These are phyloP conservation scores for Coniella lustricola DNA, from an alignment of 2,329 filamentous ascomycete genomes.

Conservation along the genomic window DNA sequence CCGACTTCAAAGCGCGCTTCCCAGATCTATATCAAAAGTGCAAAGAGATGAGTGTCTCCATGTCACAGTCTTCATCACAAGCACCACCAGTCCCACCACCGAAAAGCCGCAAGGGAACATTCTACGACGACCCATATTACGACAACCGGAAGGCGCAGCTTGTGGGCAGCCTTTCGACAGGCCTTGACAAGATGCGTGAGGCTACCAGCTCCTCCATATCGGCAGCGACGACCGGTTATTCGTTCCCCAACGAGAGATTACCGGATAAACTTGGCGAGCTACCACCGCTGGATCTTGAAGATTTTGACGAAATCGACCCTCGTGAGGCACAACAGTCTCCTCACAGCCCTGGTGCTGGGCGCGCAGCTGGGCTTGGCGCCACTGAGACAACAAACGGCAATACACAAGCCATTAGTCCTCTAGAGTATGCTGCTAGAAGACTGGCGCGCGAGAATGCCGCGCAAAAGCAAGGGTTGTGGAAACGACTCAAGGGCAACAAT, in stretches of 20 bases:
- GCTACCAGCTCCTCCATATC: constrained; percentile 6
- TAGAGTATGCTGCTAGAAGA: constrained; percentile 27
- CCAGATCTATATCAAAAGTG: constrained; percentile 40
- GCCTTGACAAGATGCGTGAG: constrained; percentile 28
- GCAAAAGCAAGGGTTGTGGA: constrained; percentile 21
- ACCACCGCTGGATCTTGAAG: constrained; percentile 18
- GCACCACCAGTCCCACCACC: constrained; percentile 5
- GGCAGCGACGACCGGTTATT: constrained; percentile 6
- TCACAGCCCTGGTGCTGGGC: constrained; percentile 32
- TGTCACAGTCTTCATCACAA: constrained; percentile 2
- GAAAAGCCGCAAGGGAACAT: constrained; percentile 5
- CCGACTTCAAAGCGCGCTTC: constrained; percentile 39
- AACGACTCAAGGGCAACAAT: constrained; percentile 20
- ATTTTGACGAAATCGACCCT: constrained; percentile 34
- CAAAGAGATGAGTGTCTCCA: constrained; percentile 26
- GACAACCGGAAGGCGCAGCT: constrained; percentile 23
- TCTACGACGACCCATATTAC: constrained; percentile 13
- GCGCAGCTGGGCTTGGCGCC: constrained; percentile 1
- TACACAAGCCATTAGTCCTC: constrained; percentile 29
- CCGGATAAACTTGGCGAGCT: constrained; percentile 16
- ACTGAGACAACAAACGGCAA: constrained; percentile 3
- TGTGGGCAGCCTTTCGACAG: constrained; percentile 25
- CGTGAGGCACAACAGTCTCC: constrained; percentile 41
- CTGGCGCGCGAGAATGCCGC: constrained; percentile 3
- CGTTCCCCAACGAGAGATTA: constrained; percentile 6